Conservation (phyloP, 257 asterid species). For the Eustoma russellianum region DNA sequence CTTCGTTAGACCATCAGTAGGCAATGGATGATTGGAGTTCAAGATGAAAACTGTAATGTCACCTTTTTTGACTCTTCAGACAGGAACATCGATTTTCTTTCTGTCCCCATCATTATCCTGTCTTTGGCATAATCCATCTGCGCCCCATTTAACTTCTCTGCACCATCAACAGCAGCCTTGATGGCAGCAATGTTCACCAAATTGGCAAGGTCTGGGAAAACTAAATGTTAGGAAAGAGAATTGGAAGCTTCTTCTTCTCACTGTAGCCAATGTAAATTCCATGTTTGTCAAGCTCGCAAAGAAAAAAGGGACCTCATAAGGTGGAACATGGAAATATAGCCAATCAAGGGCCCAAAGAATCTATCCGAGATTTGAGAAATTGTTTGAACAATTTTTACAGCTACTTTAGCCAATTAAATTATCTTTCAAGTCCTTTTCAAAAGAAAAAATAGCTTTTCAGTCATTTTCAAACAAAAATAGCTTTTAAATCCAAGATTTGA, state of each 20-base stretch:
- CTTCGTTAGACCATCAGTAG: background rate
- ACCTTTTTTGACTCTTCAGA: constrained; percentile 97
- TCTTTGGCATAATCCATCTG: constrained; percentile 96
- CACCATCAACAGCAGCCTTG: constrained; percentile 97
- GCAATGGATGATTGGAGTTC: background rate
- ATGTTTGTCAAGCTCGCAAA: too few species aligned
- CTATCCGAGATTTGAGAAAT: too few species aligned
- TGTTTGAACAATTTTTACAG: too few species aligned
- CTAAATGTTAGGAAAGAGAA: constrained; percentile 8
- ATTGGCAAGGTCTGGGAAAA: constrained; percentile 66
- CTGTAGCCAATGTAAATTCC: too few species aligned
- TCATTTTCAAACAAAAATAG: too few species aligned
- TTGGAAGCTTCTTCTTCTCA: constrained; percentile 3
- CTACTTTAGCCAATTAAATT: too few species aligned
- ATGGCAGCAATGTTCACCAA: constrained; percentile 94
- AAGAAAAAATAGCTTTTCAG: too few species aligned
- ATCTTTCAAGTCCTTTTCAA: too few species aligned
- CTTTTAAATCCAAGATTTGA: too few species aligned
- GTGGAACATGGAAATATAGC: too few species aligned
- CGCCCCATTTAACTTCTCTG: constrained; percentile 65
- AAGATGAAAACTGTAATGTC: background rate
- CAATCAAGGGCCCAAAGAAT: too few species aligned
- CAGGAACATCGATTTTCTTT: constrained; percentile 87
- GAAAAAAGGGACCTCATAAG: too few species aligned
- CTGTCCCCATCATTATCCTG: constrained; percentile 98